Base-by-base conservation (phyloP, 352 stramenopile species). In the Pythium rhizo-oryzae region DNA sequence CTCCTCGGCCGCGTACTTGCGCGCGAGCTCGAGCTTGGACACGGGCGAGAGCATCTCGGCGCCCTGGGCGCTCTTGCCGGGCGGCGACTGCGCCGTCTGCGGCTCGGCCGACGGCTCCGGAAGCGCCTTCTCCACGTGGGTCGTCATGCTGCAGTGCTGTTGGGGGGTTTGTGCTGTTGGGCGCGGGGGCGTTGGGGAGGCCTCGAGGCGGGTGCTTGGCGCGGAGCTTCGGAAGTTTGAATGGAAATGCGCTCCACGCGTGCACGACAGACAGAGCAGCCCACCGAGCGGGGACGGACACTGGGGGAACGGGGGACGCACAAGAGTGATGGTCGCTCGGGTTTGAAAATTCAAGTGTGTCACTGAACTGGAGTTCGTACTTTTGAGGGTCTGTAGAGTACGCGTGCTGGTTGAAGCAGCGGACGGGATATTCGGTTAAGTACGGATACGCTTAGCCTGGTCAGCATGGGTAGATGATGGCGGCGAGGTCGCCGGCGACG, bases 1-100 rank as follows among this genome's bases (percentile, higher is more conserved):
- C 65, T 92, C 81, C n/a, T 80, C 58, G 9, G 79, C 76, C 2
- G 85, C 79, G 19, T 77, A 78, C 58, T 89, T 73, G 53, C 82
- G 84, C 60, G 82, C 82, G 15, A 78, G 74, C 57, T 92, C 82
- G 58, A 93, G 79, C 69, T 94, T 92, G n/a, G 86, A 92, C 41
- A 92, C 72, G 28, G 79, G 79, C 68, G 79, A 91, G 54, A 87
- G 77, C 67, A 80, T 72, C 28, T 81, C 75, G 12, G 86, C 79
- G 43, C 67, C 80, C 53, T 86, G 82, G 43, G 35, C 65, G 21
- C 59, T 52, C 62, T 71, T 30, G 24, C 52, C 59, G 62, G 75
- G 19, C 30, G 58, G 77, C 30, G 76, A 78, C 30, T 85, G 78
- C 19, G 75, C 18, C 35, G 65, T 52, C 43, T 41, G 39, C 11